phyloP scores from a whole-genome alignment of 2,329 filamentous ascomycete species.

The Dactylellina sp. region DNA sequence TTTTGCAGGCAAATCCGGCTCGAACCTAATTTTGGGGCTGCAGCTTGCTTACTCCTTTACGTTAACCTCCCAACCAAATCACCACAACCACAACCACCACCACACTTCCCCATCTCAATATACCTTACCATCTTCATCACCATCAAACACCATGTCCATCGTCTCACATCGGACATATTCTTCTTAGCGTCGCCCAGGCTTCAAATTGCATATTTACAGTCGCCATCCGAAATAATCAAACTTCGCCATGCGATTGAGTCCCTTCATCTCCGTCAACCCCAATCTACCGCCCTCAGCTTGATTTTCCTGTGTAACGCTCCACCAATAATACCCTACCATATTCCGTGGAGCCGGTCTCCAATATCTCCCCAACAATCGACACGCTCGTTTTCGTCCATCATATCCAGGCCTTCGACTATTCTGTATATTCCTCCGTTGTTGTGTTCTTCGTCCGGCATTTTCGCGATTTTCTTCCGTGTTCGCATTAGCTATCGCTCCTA shows the following conservation, averaged over 20 bases:
- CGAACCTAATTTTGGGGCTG: slow-evolving; percentile 44
- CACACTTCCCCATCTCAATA: background rate
- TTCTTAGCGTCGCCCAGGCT: background rate
- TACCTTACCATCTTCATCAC: background rate
- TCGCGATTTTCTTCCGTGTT: slow-evolving; percentile 37
- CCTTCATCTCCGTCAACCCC: slow-evolving; percentile 24
- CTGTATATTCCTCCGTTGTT: slow-evolving; percentile 24
- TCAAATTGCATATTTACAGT: slow-evolving; percentile 1
- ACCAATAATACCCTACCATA: slow-evolving; percentile 6
- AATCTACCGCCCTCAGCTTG: slow-evolving; percentile 34
- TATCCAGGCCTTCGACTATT: background rate
- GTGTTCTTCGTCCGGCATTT: slow-evolving; percentile 23
- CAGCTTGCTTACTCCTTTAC: slow-evolving; percentile 19
- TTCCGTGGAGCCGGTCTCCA: slow-evolving; percentile 42
- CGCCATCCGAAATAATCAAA: slow-evolving; percentile 23
- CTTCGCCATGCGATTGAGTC: slow-evolving; percentile 53
- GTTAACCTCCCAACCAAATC: background rate
- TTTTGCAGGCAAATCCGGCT: background rate
- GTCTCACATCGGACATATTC: slow-evolving; percentile 24
- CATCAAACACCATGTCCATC: slow-evolving; percentile 18
- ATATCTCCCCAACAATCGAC: slow-evolving; percentile 15
- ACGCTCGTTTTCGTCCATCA: slow-evolving; percentile 8
- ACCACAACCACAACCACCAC: background rate
- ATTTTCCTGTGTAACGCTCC: slow-evolving; percentile 10
- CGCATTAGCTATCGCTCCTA: slow-evolving; percentile 15